These are phyloP conservation scores for Forsythia viridissima DNA, from an alignment of 257 asterid genomes.

Conservation along the genomic window DNA sequence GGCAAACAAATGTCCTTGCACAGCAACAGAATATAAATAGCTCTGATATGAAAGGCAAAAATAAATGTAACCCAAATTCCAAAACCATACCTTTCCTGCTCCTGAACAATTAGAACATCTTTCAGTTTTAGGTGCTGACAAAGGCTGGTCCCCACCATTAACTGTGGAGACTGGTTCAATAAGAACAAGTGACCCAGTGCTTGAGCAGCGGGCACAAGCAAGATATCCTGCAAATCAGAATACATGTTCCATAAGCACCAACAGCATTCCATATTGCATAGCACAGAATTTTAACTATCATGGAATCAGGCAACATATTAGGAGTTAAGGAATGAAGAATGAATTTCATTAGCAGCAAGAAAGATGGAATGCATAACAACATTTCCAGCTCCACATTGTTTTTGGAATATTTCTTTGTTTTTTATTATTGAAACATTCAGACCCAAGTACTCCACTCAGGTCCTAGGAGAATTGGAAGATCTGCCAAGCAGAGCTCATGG, in stretches of 20 bases:
- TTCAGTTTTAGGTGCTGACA: conserved; percentile 74
- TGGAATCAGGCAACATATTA: background rate
- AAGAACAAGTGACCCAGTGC: conserved; percentile 79
- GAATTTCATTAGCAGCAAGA: background rate
- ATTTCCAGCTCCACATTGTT: conserved; percentile 9
- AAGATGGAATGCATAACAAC: background rate
- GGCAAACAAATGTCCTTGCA: background rate
- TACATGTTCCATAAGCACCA: conserved; percentile 23
- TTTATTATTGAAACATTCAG: background rate
- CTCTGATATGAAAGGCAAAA: background rate
- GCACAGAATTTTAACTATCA: background rate
- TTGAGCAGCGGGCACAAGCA: conserved; percentile 95
- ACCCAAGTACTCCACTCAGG: background rate
- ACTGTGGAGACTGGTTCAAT: conserved; percentile 69
- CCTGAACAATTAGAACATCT: conserved; percentile 94
- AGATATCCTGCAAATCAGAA: conserved; percentile 67
- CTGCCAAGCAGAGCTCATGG: background rate
- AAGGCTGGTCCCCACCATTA: conserved; percentile 50
- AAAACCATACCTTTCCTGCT: conserved; percentile 75
- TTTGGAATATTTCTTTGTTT: background rate
- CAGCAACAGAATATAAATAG: background rate
- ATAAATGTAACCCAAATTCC: background rate
- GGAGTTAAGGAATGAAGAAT: background rate
- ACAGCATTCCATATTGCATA: background rate
- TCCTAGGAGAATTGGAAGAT: background rate